phyloP scores from a whole-genome alignment of 2,329 filamentous ascomycete species.

The Rhinocladiella mackenziei region DNA sequence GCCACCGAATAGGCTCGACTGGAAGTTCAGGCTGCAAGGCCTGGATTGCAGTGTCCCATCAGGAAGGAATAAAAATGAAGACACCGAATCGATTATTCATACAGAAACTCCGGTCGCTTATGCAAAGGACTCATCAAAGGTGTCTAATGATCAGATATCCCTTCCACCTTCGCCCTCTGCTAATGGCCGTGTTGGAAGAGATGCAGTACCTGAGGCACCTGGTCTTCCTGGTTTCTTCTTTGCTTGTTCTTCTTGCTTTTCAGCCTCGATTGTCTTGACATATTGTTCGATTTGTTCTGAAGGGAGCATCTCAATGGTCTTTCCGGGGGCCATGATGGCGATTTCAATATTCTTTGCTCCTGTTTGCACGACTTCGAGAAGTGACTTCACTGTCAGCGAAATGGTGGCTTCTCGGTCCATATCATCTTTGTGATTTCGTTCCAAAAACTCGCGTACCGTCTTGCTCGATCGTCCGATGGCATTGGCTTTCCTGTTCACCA shows the following conservation, averaged over 20 bases:
- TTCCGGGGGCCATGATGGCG: conserved; percentile 91
- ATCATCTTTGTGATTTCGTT: conserved; percentile 96
- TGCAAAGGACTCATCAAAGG: conserved; percentile 17
- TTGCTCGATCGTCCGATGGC: conserved; percentile 98
- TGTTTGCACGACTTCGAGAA: conserved; percentile 96
- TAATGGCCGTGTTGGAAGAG: conserved; percentile 62
- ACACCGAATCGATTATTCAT: conserved; percentile 11
- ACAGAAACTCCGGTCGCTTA: conserved; percentile 28
- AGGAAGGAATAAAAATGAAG: conserved; percentile 1
- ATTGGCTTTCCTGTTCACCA: conserved; percentile 80
- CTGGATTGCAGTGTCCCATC: no score
- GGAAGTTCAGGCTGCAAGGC: no score
- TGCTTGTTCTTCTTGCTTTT: conserved; percentile 97
- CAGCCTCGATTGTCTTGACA: conserved; percentile 97
- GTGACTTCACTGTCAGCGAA: conserved; percentile 94
- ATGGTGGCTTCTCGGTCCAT: conserved; percentile 97
- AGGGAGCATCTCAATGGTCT: conserved; percentile 86
- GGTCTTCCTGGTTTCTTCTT: conserved; percentile 83
- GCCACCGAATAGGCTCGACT: no score
- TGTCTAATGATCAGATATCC: conserved; percentile 16
- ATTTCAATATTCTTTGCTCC: conserved; percentile 99
- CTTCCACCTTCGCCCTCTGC: conserved; percentile 42
- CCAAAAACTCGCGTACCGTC: conserved; percentile 96
- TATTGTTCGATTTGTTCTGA: conserved; percentile 95
- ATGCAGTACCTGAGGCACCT: conserved; percentile 49